phyloP scores from a whole-genome alignment of 225 moss, liverwort and hornwort genomes.

The Physcomitrium patens region DNA sequence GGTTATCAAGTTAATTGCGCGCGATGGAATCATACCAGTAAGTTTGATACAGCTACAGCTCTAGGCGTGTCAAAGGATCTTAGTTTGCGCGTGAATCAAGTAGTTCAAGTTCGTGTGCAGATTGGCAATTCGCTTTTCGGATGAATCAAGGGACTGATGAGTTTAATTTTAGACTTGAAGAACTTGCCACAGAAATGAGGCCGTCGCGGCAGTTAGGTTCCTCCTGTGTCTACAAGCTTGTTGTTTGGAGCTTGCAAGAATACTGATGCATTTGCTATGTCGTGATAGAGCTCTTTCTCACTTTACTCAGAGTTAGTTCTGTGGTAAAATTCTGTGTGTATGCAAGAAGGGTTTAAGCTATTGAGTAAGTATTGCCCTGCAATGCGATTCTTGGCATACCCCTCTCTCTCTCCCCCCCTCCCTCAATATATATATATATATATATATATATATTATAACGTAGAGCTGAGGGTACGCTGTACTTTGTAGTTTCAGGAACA shows the following conservation, averaged over 20 bases:
- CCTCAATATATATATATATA: no score
- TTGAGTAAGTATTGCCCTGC: not conserved
- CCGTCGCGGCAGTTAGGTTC: not conserved
- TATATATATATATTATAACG: not conserved
- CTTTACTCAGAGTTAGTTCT: slow-evolving; percentile 3
- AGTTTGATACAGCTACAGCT: not conserved
- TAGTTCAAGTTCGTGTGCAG: slow-evolving; percentile 4
- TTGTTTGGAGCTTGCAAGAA: not conserved
- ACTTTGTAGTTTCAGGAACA: not conserved
- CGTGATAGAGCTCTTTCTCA: not conserved
- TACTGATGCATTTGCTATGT: not conserved
- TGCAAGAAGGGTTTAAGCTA: not conserved
- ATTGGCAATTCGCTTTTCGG: not conserved
- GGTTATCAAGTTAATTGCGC: slow-evolving; percentile 97
- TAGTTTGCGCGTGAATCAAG: not conserved
- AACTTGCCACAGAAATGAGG: not conserved
- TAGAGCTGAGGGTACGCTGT: not conserved
- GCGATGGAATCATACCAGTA: slow-evolving; percentile 97
- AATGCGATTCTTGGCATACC: slow-evolving; percentile 9
- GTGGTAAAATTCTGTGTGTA: not conserved
- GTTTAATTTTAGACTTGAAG: not conserved
- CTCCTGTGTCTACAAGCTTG: not conserved
- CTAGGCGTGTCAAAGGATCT: not conserved
- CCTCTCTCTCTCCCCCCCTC: not conserved
- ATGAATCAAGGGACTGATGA: not conserved